Evolutionary conservation across 2,329 filamentous ascomycete genomes (phyloP).

Genomic region (Dactylellina leptospora): DNA sequence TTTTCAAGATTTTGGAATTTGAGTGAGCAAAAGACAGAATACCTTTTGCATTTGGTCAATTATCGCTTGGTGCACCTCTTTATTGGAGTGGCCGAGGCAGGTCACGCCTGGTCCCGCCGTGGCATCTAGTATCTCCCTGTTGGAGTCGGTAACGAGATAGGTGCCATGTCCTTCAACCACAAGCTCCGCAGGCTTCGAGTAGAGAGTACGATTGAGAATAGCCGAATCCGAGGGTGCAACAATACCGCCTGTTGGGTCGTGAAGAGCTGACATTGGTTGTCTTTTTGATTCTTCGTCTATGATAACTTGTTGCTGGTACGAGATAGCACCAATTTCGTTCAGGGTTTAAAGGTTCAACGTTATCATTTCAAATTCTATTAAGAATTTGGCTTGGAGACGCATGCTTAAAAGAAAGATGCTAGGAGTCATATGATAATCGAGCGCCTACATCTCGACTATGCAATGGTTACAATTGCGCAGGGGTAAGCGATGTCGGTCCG

Average conservation of each 20-base stretch:
- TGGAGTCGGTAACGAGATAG: constrained; percentile 38
- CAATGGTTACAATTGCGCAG: too few species aligned
- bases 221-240: constrained; percentile 20
- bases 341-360: background rate
- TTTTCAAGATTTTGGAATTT: background rate
- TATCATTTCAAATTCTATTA: background rate
- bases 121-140: constrained; percentile 72
- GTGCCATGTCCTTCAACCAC: constrained; percentile 34
- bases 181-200: constrained; percentile 44
- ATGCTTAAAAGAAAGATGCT: too few species aligned
- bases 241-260: constrained; percentile 30
- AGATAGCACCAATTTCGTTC: background rate
- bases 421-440: too few species aligned
- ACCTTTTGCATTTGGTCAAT: constrained; percentile 67
- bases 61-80: constrained; percentile 70
- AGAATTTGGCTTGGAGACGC: too few species aligned
- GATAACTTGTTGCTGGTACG: background rate
- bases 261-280: constrained; percentile 24
- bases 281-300: background rate
- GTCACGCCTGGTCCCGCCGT: constrained; percentile 77
- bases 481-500: too few species aligned
- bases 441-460: too few species aligned
- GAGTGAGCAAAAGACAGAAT: too few species aligned
- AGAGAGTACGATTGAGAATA: constrained; percentile 38
- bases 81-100: constrained; percentile 74